Base-by-base conservation (phyloP, 805 yeast species). In the Hanseniaspora valbyensis region DNA sequence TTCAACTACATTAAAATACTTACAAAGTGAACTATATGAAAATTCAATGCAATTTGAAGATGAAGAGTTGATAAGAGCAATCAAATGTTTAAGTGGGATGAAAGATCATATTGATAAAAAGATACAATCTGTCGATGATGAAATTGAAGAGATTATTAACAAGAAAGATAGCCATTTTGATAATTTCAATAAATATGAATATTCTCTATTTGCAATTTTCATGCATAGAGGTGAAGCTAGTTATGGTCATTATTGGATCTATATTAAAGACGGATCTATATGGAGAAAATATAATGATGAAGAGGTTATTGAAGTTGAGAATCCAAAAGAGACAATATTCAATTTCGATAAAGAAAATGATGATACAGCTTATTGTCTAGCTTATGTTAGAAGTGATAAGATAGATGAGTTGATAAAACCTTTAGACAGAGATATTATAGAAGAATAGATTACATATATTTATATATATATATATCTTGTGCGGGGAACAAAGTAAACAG, bases 201-300 rank as follows among this genome's bases (percentile, higher is more conserved):
- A 90, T 65, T 73, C 84, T 0, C 72, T 92, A 12, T 90, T 89
- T 68, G 95, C 97, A 0, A 80, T 90, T 6, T 92, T 92, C 61
- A 87, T 92, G 43, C 98, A 92, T 64, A 71, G 96, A 45, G 98
- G 98, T 6, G 94, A 88, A 59, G 97, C 96, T 0, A 80, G 87
- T 46, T 90, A 85, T 61, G 98, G 98, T 2, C 98, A 92, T 65
- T 92, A 92, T 65, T 92, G 97, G 96, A 77, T 90, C 16, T 92
- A 90, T 62, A 89, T 92, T 54, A 78, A 76, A 53, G 73, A 73
- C 54, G 71, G 73, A 18, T 73, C 76, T 26, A 67, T 83, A 19
- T 92, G 79, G 76, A 72, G 96, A 54, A 89, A 87, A 68, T 92
- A 92, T 65, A 92, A 92, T 61, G 98, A 92, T 67, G 97, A 92